Conservation (phyloP, 2,329 filamentous ascomycete genomes). For the Talaromyces sp. region DNA sequence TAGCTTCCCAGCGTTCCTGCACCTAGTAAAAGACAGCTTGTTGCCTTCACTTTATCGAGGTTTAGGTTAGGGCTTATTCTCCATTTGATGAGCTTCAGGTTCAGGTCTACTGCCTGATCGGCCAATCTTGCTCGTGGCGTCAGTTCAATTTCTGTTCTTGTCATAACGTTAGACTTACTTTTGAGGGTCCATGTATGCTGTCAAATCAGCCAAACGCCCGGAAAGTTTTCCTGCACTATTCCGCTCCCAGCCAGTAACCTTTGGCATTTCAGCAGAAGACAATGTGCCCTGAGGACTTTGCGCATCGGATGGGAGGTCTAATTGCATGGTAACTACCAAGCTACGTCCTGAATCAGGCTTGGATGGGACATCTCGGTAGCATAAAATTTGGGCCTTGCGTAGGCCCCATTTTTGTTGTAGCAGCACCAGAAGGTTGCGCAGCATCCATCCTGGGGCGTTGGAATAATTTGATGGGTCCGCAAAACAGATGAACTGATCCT, state of each 20-base stretch:
- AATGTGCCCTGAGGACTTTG: slow-evolving; percentile 25
- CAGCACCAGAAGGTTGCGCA: slow-evolving; percentile 82
- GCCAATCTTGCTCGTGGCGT: slow-evolving; percentile 52
- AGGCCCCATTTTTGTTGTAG: slow-evolving; percentile 77
- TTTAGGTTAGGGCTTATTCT: slow-evolving; percentile 84
- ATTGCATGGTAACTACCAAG: slow-evolving; percentile 64
- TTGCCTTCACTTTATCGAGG: slow-evolving; percentile 81
- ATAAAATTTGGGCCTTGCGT: slow-evolving; percentile 73
- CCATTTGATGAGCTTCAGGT: slow-evolving; percentile 99
- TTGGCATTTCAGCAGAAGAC: slow-evolving; percentile 58
- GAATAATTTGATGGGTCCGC: slow-evolving; percentile 89
- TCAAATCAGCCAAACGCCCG: slow-evolving; percentile 73
- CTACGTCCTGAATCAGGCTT: slow-evolving; percentile 76
- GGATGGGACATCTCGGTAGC: slow-evolving; percentile 79
- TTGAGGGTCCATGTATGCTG: slow-evolving; percentile 87
- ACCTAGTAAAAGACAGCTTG: slow-evolving; percentile 83
- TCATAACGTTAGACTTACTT: slow-evolving; percentile 35
- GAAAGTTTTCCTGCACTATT: slow-evolving; percentile 72
- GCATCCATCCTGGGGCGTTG: slow-evolving; percentile 83
- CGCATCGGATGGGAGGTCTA: slow-evolving; percentile 13
- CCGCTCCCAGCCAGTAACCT: slow-evolving; percentile 92
- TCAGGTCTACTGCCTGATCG: slow-evolving; percentile 91
- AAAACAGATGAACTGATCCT: slow-evolving; percentile 80
- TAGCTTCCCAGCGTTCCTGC: slow-evolving; percentile 93
- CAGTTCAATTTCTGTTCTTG: neutral